A percentile compares a stretch with the other conserved stretches of the same genome.
phyloP scores from a whole-genome alignment of 108 stramenopile genomes.

The Nitzschia putrida region DNA sequence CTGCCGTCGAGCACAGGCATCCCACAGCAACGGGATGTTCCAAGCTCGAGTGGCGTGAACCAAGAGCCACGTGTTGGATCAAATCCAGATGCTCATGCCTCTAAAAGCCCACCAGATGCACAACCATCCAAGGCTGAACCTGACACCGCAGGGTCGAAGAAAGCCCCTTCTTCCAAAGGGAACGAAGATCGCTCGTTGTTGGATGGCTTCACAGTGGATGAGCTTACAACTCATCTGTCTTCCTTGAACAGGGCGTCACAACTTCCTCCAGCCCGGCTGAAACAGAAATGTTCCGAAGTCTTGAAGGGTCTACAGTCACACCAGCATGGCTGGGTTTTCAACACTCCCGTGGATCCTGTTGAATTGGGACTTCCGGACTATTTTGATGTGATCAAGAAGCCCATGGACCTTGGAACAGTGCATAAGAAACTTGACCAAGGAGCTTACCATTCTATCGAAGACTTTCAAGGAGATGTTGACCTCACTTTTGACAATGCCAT shows the following conservation, averaged over 20 bases:
- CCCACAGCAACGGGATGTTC: neutral
- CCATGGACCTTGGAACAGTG: slow-evolving; percentile 97
- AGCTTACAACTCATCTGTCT: slow-evolving; percentile 88
- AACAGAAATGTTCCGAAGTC: slow-evolving; percentile 76
- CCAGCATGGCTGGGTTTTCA: slow-evolving; percentile 92
- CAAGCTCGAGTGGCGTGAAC: neutral
- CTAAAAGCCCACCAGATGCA: neutral
- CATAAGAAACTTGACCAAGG: slow-evolving; percentile 82
- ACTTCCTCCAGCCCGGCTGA: slow-evolving; percentile 72
- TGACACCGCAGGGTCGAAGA: slow-evolving; percentile 12
- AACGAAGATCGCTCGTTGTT: slow-evolving; percentile 82
- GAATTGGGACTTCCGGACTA: slow-evolving; percentile 92
- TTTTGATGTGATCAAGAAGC: slow-evolving; percentile 89
- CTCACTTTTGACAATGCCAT: slow-evolving; percentile 98
- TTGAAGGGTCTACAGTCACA: slow-evolving; percentile 85
- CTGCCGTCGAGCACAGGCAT: no score
- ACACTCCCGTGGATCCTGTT: slow-evolving; percentile 91
- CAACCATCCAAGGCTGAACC: neutral
- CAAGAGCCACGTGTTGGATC: neutral
- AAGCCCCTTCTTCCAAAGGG: slow-evolving; percentile 38
- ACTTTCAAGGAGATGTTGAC: slow-evolving; percentile 83
- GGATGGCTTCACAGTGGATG: slow-evolving; percentile 86
- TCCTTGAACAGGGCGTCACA: slow-evolving; percentile 77
- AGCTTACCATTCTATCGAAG: slow-evolving; percentile 79
- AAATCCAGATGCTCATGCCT: neutral